Evolutionary conservation across 2,329 filamentous ascomycete species (phyloP).

Genomic region (Cryphonectria japonica): DNA sequence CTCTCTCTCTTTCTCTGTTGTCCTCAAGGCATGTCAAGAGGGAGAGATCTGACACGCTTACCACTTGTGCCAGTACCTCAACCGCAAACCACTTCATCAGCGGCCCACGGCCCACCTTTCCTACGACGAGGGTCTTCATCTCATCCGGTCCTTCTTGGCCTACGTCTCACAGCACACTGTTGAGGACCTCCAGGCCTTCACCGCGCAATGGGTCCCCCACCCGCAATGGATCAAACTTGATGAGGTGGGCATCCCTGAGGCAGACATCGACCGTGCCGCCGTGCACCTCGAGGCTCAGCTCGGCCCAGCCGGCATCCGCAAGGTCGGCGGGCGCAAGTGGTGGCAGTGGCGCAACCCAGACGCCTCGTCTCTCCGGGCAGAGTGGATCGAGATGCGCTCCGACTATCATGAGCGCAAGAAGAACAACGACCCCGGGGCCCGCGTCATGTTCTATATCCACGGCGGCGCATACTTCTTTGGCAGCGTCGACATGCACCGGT

Average conservation of each 20-base stretch:
- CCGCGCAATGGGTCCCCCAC: conserved; percentile 85
- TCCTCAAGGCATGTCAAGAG: background rate
- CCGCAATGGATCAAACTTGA: conserved; percentile 87
- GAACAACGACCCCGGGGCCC: conserved; percentile 61
- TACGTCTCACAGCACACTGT: conserved; percentile 89
- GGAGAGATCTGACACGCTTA: conserved; percentile 1
- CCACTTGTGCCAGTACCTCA: conserved; percentile 66
- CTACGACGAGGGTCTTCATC: conserved; percentile 88
- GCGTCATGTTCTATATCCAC: conserved; percentile 92
- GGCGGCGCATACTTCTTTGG: conserved; percentile 96
- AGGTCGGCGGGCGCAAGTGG: conserved; percentile 82
- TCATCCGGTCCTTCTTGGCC: conserved; percentile 83
- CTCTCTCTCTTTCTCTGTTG: background rate
- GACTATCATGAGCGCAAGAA: conserved; percentile 76
- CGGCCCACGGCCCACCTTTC: conserved; percentile 90
- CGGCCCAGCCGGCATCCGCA: conserved; percentile 73
- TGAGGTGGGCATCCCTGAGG: conserved; percentile 65
- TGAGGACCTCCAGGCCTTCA: conserved; percentile 92
- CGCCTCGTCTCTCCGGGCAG: conserved; percentile 70
- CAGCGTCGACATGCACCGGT: conserved; percentile 94
- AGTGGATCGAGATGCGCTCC: conserved; percentile 95
- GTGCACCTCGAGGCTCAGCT: conserved; percentile 71
- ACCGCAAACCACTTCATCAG: conserved; percentile 73
- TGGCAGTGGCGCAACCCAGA: conserved; percentile 80
- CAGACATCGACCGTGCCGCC: conserved; percentile 69